Percentiles rank a stretch among this genome's conserved stretches.
Conservation (phyloP, 768 basidiomycete species). For the Tulasnella sp. region DNA sequence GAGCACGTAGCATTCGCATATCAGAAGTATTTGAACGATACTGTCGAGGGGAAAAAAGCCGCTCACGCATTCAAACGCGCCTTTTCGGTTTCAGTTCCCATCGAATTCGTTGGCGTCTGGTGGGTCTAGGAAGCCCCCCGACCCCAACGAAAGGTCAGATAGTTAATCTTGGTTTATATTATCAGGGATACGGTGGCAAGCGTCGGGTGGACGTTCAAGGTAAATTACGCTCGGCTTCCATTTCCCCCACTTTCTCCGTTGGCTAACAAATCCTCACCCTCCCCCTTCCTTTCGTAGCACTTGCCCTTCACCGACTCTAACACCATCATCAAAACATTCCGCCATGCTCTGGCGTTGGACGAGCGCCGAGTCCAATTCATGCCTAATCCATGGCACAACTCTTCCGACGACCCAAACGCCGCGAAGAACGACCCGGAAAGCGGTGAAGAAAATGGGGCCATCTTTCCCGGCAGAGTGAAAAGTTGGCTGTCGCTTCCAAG, state of each 20-base stretch:
- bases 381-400: conserved; percentile 35
- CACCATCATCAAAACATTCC: conserved; percentile 29
- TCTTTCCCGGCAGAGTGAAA: too few relatives aligned
- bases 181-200: conserved; percentile 31
- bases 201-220: conserved; percentile 27
- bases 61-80: conserved; percentile 30
- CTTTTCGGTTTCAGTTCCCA: conserved; percentile 29
- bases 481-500: too few relatives aligned
- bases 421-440: too few relatives aligned
- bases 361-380: conserved; percentile 62
- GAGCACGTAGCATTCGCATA: conserved; percentile 23
- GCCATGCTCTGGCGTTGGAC: conserved; percentile 27
- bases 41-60: conserved; percentile 11
- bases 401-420: too few relatives aligned
- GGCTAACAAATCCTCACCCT: too few relatives aligned
- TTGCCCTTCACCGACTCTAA: conserved; percentile 31
- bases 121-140: background rate
- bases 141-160: background rate
- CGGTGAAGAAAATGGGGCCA: too few relatives aligned
- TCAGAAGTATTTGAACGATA: conserved; percentile 19
- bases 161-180: background rate
- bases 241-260: background rate
- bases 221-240: background rate
- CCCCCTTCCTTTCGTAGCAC: background rate
- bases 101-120: conserved; percentile 33